Percentiles rank a stretch among this genome's conserved stretches.
phyloP scores from a whole-genome alignment of 2,329 filamentous ascomycete genomes.

The Ascochyta lentis region DNA sequence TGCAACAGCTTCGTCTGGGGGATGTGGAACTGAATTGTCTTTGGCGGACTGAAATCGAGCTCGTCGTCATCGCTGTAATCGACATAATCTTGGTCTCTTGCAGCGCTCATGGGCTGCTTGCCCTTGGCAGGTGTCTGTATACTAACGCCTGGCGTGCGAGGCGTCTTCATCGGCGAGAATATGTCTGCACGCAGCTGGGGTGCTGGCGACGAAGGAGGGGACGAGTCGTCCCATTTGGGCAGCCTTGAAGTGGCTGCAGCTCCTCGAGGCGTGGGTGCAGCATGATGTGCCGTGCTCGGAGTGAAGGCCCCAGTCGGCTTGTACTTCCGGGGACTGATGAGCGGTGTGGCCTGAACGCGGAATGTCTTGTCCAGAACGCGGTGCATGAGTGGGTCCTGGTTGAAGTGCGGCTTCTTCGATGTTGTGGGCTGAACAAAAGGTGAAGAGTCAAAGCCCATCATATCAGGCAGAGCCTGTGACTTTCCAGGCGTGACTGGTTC shows the following conservation, averaged over 20 bases:
- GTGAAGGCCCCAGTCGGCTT: constrained; percentile 49
- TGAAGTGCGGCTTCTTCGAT: constrained; percentile 40
- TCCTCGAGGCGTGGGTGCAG: constrained; percentile 32
- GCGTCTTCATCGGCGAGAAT: constrained; percentile 75
- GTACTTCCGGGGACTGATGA: constrained; percentile 66
- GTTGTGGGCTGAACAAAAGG: constrained; percentile 57
- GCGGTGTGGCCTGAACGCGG: constrained; percentile 88
- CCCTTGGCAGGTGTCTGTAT: constrained; percentile 72
- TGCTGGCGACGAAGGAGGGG: constrained; percentile 65
- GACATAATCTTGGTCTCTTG: constrained; percentile 59
- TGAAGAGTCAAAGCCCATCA: constrained; percentile 56
- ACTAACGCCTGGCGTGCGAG: constrained; percentile 79
- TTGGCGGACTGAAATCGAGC: constrained; percentile 80
- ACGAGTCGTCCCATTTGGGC: constrained; percentile 51
- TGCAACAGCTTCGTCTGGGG: constrained; percentile 79
- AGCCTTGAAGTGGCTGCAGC: constrained; percentile 27
- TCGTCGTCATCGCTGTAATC: constrained; percentile 74
- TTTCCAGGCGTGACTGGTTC: constrained; percentile 48
- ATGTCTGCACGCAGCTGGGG: constrained; percentile 85
- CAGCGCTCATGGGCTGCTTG: constrained; percentile 57
- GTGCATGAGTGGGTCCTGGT: constrained; percentile 82
- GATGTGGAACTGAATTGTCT: constrained; percentile 87
- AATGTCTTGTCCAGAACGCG: constrained; percentile 95
- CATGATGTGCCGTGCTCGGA: constrained; percentile 45
- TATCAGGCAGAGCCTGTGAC: constrained; percentile 48